Evolutionary conservation across 164 flowering plant genomes (phyloP).

Genomic region (Santalum album): DNA sequence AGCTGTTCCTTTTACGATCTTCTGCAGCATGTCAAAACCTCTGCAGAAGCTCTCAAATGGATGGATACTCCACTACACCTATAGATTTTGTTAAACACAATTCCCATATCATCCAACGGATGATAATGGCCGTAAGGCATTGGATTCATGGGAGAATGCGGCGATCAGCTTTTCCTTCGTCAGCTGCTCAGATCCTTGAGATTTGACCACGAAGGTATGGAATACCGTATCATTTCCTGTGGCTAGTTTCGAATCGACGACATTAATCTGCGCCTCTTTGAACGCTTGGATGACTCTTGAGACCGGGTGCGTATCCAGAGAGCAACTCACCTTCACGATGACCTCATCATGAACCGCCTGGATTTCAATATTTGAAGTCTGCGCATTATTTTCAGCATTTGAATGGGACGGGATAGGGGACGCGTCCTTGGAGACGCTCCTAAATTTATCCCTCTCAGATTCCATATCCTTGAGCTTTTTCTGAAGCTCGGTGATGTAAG

Average conservation of each 20-base stretch:
- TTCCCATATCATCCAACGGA: constrained; percentile 15
- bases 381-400: constrained; percentile 16
- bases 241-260: constrained; percentile 60
- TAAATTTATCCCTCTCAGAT: constrained; percentile 39
- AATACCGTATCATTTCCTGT: constrained; percentile 48
- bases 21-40: constrained; percentile 23
- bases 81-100: constrained; percentile 16
- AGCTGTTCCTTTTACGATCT: constrained; percentile 7
- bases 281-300: constrained; percentile 65
- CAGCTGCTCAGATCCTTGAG: constrained; percentile 56
- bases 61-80: constrained; percentile 20
- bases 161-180: constrained; percentile 73
- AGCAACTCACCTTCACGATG: constrained; percentile 58
- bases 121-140: constrained; percentile 20
- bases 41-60: constrained; percentile 22
- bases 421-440: constrained; percentile 30
- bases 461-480: constrained; percentile 38
- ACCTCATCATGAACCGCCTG: constrained; percentile 50
- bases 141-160: constrained; percentile 44
- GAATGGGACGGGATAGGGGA: constrained; percentile 19
- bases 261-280: constrained; percentile 46
- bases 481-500: constrained; percentile 46
- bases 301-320: constrained; percentile 66
- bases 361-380: constrained; percentile 40
- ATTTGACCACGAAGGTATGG: constrained; percentile 76